Evolutionary conservation across 148 eudicot species (phyloP).

Genomic region (Pouteria glomerata): DNA sequence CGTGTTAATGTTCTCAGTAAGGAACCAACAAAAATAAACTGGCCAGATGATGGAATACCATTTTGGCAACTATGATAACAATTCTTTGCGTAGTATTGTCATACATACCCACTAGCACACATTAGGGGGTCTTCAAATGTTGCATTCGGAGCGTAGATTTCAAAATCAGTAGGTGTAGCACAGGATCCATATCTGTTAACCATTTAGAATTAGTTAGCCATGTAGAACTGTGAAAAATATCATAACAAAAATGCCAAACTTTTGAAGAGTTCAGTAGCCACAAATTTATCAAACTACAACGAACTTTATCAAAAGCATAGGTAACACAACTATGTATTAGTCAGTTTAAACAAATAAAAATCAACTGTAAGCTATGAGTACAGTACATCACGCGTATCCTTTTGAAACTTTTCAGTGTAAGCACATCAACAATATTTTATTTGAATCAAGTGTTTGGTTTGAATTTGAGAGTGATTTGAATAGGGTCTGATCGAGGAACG

Average conservation of each 20-base stretch:
- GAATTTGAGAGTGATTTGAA: too few relatives aligned
- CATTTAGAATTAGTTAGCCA: background rate
- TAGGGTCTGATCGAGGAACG: too few relatives aligned
- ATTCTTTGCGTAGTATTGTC: background rate
- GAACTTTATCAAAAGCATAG: background rate
- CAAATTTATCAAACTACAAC: background rate
- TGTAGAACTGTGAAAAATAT: background rate
- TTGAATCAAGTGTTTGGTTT: too few relatives aligned
- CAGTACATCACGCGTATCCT: too few relatives aligned
- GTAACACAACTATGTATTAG: background rate
- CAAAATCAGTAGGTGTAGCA: slow-evolving; percentile 59
- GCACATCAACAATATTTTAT: too few relatives aligned
- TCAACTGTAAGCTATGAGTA: background rate
- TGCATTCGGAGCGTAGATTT: slow-evolving; percentile 72
- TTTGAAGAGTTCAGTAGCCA: background rate
- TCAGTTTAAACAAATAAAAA: background rate
- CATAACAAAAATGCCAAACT: background rate
- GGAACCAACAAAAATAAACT: background rate
- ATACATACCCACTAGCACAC: slow-evolving; percentile 67
- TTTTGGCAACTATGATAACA: too few relatives aligned
- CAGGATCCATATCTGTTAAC: slow-evolving; percentile 55
- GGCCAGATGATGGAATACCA: background rate
- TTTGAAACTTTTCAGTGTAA: too few relatives aligned
- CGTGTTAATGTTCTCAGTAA: too few relatives aligned
- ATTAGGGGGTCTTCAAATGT: slow-evolving; percentile 85